A percentile compares a stretch with the other conserved stretches of the same genome.
Evolutionary conservation across 106 monocot species (phyloP).

Genomic region (Narthecium ossifragum): DNA sequence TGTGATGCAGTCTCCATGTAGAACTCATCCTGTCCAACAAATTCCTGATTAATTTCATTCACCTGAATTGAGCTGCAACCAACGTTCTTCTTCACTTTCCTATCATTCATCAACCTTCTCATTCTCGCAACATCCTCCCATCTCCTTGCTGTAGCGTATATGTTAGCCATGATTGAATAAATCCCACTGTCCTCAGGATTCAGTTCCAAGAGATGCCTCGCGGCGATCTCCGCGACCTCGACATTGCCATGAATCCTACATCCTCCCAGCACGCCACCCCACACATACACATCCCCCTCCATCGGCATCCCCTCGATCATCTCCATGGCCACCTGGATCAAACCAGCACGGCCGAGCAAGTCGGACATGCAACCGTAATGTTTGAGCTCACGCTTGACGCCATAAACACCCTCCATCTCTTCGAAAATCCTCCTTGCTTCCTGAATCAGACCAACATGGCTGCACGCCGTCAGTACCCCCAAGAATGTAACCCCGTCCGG

Average conservation of each 20-base stretch:
- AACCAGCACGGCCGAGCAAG: slow-evolving; percentile 44
- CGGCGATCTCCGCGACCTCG: slow-evolving; percentile 40
- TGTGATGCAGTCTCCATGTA: neutral
- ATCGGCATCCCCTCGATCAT: slow-evolving; percentile 56
- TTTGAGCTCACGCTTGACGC: slow-evolving; percentile 46
- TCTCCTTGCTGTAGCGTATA: slow-evolving; percentile 34
- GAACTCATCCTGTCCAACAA: neutral
- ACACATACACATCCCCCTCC: slow-evolving; percentile 50
- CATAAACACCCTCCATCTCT: slow-evolving; percentile 34
- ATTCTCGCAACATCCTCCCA: slow-evolving; percentile 56
- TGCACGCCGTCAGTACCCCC: slow-evolving; percentile 45
- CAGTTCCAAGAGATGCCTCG: slow-evolving; percentile 22
- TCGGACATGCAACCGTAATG: slow-evolving; percentile 76
- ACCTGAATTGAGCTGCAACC: slow-evolving; percentile 35
- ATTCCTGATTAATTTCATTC: neutral
- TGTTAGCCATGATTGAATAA: slow-evolving; percentile 40
- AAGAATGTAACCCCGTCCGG: slow-evolving; percentile 53
- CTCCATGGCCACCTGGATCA: slow-evolving; percentile 47
- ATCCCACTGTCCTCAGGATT: slow-evolving; percentile 43
- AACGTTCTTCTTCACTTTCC: slow-evolving; percentile 28
- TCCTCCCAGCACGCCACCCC: slow-evolving; percentile 56
- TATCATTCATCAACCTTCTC: slow-evolving; percentile 32
- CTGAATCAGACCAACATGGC: slow-evolving; percentile 36
- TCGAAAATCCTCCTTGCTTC: slow-evolving; percentile 28
- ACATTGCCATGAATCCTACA: slow-evolving; percentile 55